These are phyloP conservation scores for Beauveria sp. DNA, from an alignment of 2,329 filamentous ascomycete species.

Conservation along the genomic window DNA sequence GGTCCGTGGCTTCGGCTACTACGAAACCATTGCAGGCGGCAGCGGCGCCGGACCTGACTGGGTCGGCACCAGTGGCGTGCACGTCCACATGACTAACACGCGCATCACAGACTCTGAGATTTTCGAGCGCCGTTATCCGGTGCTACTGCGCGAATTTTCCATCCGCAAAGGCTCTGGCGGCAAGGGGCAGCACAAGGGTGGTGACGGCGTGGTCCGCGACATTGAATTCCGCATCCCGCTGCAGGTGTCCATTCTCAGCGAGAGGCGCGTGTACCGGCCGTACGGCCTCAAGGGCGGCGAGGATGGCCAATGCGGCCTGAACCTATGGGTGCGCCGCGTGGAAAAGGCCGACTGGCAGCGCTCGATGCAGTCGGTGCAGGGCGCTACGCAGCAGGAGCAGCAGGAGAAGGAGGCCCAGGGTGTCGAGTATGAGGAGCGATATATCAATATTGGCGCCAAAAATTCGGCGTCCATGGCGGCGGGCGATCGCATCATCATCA, in stretches of 20 bases:
- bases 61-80: conserved; percentile 36
- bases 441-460: conserved; percentile 70
- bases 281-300: conserved; percentile 81
- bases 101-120: conserved; percentile 55
- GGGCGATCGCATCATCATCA: conserved; percentile 70
- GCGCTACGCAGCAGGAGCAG: conserved; percentile 18
- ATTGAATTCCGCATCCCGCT: conserved; percentile 74
- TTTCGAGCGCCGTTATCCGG: conserved; percentile 53
- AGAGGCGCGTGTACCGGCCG: conserved; percentile 66
- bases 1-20: conserved; percentile 37
- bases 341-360: conserved; percentile 46
- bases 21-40: conserved; percentile 58
- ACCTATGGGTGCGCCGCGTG: conserved; percentile 78
- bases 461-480: conserved; percentile 70
- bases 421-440: conserved; percentile 47
- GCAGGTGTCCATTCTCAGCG: conserved; percentile 69
- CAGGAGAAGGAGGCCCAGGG: conserved; percentile 23
- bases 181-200: conserved; percentile 57
- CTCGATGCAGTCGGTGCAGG: conserved; percentile 32
- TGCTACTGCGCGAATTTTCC: conserved; percentile 63
- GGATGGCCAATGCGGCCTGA: conserved; percentile 70
- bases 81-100: conserved; percentile 65
- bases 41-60: conserved; percentile 58
- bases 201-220: conserved; percentile 67
- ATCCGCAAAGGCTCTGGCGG: conserved; percentile 58